Evolutionary conservation across 2,329 filamentous ascomycete genomes (phyloP), one percentile per base, ranked within the genome.

Genomic region (Thyridium curvatum): DNA sequence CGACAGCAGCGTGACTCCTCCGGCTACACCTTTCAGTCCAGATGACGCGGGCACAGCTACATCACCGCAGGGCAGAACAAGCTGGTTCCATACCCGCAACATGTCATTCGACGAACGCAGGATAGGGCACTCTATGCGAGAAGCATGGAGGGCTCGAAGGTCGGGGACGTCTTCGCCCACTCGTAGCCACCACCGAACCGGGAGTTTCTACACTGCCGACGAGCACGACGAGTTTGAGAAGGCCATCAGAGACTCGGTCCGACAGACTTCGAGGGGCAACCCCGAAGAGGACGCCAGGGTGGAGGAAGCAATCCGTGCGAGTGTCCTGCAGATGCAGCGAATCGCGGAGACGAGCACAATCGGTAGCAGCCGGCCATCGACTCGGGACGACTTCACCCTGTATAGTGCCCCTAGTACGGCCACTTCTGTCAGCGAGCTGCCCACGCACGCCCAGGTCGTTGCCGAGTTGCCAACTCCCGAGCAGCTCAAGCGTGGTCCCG

Each of bases 291-390:
- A 93, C 51, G 71, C 71, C 16, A 68, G 75, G 42, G 71, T 94
- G 35, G 86, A 89, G 53, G 70, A 77, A 15, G 86, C 86, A 1
- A 84, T 94, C 37, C 72, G 84, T 12, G 79, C 84, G 5, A 87
- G 83, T 45, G 69, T 93, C 13, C 65, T 64, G 12, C 79, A 85
- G 29, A 61, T 74, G 45, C 63, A 58, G 29, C 40, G 46, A 14
- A 48, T 49, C 29, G 45, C 48, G 6, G 41, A 50, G 29, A 16
- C 50, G 49, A 35, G 53, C 30, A 50, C 41, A 36, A 46, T 30
- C 35, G 42, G 33, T 39, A 53, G 40, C 41, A 45, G 35, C 34
- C 44, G 37, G 33, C 41, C 33, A 3, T 39, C 8, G 10, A 15
- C 21, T 26, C 21, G 21, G 10, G 21, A 12, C 18, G 33, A 36